phyloP scores from a whole-genome alignment of 208 protist genomes.

The Trypanosomatidae sp. region DNA sequence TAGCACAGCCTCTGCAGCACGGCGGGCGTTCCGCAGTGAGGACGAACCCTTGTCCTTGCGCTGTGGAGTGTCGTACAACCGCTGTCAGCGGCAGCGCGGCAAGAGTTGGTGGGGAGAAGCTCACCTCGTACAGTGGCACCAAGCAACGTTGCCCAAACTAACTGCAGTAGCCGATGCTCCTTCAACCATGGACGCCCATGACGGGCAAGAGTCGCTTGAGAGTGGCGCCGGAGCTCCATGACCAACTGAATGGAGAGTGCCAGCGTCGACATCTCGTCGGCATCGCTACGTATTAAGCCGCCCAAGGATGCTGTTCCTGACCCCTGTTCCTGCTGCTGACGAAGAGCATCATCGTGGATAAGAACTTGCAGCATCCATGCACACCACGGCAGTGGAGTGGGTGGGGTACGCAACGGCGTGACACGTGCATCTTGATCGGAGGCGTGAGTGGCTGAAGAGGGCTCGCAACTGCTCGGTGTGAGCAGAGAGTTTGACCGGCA shows the following conservation, averaged over 20 bases:
- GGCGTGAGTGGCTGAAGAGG: background rate
- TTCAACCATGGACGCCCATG: background rate
- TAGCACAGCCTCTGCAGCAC: constrained; percentile 18
- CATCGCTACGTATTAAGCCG: background rate
- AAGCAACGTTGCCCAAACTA: constrained; percentile 16
- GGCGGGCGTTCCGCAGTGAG: background rate
- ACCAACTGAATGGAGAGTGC: constrained; percentile 2
- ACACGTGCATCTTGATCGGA: background rate
- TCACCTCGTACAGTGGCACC: constrained; percentile 11
- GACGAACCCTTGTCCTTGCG: background rate
- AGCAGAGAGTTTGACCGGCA: background rate
- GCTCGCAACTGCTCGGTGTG: background rate
- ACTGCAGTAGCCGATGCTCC: constrained; percentile 1
- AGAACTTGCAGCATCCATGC: constrained; percentile 26
- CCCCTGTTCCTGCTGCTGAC: background rate
- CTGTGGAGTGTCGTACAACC: background rate
- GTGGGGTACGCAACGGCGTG: background rate
- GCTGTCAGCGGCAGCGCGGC: too few species aligned
- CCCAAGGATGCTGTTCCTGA: background rate
- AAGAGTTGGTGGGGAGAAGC: background rate
- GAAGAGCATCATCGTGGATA: background rate
- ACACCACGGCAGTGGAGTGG: constrained; percentile 11
- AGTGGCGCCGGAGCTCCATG: constrained; percentile 9
- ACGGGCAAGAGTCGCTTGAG: background rate
- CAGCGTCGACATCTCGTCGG: constrained; percentile 3